Base-by-base conservation (phyloP, 179 eudicot genomes). In the Silene vulgaris region DNA sequence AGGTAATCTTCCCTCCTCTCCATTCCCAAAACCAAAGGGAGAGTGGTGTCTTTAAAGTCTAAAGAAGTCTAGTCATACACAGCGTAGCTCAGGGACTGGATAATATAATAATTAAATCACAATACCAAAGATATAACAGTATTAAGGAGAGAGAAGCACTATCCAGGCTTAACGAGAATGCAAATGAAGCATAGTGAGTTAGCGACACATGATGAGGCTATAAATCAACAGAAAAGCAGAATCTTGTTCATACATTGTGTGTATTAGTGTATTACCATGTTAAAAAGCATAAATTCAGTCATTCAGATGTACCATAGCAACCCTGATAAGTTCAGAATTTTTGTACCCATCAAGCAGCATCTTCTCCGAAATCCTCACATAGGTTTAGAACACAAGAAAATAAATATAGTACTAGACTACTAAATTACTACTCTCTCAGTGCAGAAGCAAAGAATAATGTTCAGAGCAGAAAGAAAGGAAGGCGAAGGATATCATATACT, bases 401-500 rank as follows among this genome's bases (percentile, higher is more conserved):
- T 37, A 45, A 40, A 19, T 40, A 17, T 16, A 32, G 26, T 40
- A 69, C 28, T 3, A 69, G 2, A 20, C 20, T 43, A n/a, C 32
- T 40, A n/a, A 30, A 66, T 7, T 14, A 66, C 9, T 14, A 30
- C n/a, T 66, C 70, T 64, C 13, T 1, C 20, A 69, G 73, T 21
- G 73, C 56, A 69, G 59, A 68, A 68, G 56, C 28, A 43, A 69
- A 43, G 28, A 69, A 45, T 21, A 21, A 69, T 43, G 72, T 69
- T 43, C 73, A 45, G 32, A 11, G 73, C n/a, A 43, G 20, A 67
- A 9, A 64, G 6, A 16, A 43, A 52, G 13, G 12, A 9, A 69
- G 14, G 17, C 9, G 28, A 67, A 17, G 71, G 13, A 7, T 13
- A 65, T 45, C 52, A 45, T 43, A 43, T 43, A 29, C 1, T 8